Conservation (phyloP, 768 basidiomycete genomes). For the Auriculariales sp. region DNA sequence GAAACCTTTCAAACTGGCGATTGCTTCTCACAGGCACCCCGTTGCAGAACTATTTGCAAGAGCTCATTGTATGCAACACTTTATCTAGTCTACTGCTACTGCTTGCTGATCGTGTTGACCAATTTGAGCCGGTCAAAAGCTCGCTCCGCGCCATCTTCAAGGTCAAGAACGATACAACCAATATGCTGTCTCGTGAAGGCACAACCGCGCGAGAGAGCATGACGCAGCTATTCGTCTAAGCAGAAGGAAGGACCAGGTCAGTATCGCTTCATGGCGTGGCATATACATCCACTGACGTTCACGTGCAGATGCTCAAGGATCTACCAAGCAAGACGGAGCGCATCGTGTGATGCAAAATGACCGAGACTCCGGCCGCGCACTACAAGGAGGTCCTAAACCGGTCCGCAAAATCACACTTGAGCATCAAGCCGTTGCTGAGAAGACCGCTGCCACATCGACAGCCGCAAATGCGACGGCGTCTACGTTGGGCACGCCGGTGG, state of each 20-base stretch:
- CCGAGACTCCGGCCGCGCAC: conserved; percentile 59
- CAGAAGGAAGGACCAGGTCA: conserved; percentile 86
- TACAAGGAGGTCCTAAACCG: conserved; percentile 78
- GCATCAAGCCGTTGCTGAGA: conserved; percentile 10
- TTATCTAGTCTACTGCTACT: background rate
- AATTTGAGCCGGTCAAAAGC: conserved; percentile 63
- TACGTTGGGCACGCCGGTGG: conserved; percentile 25
- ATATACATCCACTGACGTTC: background rate
- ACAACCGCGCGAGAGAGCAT: conserved; percentile 94
- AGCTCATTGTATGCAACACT: conserved; percentile 60
- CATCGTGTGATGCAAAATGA: conserved; percentile 94
- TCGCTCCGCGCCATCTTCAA: conserved; percentile 92
- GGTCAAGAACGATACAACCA: conserved; percentile 82
- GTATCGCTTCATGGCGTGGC: too few species aligned
- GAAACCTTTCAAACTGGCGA: conserved; percentile 78
- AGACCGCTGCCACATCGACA: conserved; percentile 12
- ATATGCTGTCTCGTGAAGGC: conserved; percentile 80
- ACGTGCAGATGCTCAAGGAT: conserved; percentile 67
- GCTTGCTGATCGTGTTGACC: conserved; percentile 76
- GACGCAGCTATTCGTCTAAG: conserved; percentile 99
- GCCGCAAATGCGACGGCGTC: conserved; percentile 12
- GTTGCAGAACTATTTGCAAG: conserved; percentile 81
- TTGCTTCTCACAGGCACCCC: conserved; percentile 92
- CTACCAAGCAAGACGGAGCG: conserved; percentile 86
- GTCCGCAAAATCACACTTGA: conserved; percentile 71